These are phyloP conservation scores for Fusarium verrucosum DNA, from an alignment of 2,329 filamentous ascomycete species.

Conservation along the genomic window DNA sequence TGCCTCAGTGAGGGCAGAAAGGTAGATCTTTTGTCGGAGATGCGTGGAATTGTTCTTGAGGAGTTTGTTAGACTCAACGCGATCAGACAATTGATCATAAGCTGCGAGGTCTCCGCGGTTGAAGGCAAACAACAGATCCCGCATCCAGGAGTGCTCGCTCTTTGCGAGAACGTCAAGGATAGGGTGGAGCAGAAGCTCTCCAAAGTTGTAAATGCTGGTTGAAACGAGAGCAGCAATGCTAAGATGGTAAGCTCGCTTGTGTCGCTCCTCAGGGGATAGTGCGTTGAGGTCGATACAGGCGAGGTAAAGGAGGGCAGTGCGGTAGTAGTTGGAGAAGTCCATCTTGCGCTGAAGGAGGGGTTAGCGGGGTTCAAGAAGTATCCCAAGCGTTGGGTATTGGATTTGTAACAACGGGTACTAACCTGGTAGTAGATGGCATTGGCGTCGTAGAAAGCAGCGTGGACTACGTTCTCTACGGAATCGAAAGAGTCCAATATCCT, in stretches of 20 bases:
- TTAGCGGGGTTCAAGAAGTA: constrained; percentile 49
- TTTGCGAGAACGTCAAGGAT: constrained; percentile 83
- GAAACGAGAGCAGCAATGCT: constrained; percentile 92
- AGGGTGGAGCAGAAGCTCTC: constrained; percentile 96
- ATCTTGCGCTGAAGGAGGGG: constrained; percentile 66
- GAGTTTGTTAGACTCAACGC: constrained; percentile 82
- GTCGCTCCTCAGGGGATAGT: constrained; percentile 78
- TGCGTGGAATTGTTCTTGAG: constrained; percentile 83
- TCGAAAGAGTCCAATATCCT: constrained; percentile 90
- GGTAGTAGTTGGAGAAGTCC: constrained; percentile 97
- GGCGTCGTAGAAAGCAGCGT: constrained; percentile 94
- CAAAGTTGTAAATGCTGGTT: constrained; percentile 98
- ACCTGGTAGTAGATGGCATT: constrained; percentile 95
- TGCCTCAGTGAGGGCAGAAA: constrained; percentile 93
- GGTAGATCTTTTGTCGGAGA: constrained; percentile 96
- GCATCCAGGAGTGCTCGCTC: constrained; percentile 83
- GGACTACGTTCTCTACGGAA: constrained; percentile 92
- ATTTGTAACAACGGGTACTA: constrained; percentile 13
- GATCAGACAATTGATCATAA: constrained; percentile 83
- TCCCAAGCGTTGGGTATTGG: neutral
- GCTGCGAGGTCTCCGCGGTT: constrained; percentile 92
- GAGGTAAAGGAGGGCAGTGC: constrained; percentile 95
- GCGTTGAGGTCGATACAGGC: constrained; percentile 89
- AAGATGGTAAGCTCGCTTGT: constrained; percentile 88
- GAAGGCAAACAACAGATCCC: constrained; percentile 96